Conservation (phyloP, 441 rosid genomes). For the Brassica hybrid region DNA sequence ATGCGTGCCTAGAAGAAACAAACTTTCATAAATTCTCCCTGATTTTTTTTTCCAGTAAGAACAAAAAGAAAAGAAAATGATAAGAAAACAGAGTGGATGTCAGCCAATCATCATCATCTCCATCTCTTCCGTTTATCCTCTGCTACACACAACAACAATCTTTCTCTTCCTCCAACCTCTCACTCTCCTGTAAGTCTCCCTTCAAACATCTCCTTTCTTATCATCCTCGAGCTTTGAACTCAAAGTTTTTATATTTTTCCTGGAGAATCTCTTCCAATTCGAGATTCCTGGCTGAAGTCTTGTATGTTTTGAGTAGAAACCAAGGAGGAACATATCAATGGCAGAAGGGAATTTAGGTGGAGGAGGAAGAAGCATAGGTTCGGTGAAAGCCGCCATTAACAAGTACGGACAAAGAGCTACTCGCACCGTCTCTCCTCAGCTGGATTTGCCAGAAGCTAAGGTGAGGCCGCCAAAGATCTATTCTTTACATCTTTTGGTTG, state of each 20-base stretch:
- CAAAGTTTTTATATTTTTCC: background rate
- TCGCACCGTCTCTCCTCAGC: constrained; percentile 47
- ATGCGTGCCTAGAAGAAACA: constrained; percentile 33
- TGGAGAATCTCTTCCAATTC: background rate
- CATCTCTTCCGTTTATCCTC: constrained; percentile 32
- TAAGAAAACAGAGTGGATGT: constrained; percentile 27
- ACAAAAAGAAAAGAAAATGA: constrained; percentile 30
- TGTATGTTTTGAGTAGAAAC: constrained; percentile 24
- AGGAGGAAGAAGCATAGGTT: constrained; percentile 52
- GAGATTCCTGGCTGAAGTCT: constrained; percentile 7
- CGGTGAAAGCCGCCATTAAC: constrained; percentile 66
- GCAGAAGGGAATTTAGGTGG: constrained; percentile 47
- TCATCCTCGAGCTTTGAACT: background rate
- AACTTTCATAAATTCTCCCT: constrained; percentile 36
- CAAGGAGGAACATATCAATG: constrained; percentile 41
- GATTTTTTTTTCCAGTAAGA: background rate
- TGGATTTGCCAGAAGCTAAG: constrained; percentile 50
- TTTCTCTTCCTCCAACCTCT: constrained; percentile 35
- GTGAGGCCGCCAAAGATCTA: constrained; percentile 4
- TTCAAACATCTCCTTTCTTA: background rate
- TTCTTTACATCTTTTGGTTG: background rate
- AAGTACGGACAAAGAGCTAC: constrained; percentile 58
- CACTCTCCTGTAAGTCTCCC: constrained; percentile 24
- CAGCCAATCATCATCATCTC: constrained; percentile 42
- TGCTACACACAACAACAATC: constrained; percentile 32